Evolutionary conservation across 2,329 filamentous ascomycete genomes (phyloP).

Genomic region (Anisogramma anomala): DNA sequence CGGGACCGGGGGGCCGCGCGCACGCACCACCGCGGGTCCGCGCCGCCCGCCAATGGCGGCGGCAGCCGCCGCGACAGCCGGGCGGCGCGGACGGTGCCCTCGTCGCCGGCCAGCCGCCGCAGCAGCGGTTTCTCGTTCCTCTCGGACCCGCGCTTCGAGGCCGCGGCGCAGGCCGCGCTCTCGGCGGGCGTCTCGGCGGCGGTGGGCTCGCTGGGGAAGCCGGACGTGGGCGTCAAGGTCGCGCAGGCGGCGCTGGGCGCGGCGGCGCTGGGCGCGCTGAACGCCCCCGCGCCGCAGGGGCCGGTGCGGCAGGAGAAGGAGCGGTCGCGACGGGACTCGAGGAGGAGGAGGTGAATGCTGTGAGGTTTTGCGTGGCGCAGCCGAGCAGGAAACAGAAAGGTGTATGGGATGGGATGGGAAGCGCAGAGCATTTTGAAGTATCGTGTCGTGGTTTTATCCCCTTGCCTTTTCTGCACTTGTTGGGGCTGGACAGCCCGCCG

Average conservation of each 20-base stretch:
- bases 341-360: not conserved
- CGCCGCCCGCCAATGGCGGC: not conserved
- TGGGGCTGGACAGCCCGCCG: too few relatives aligned
- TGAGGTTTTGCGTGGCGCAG: too few relatives aligned
- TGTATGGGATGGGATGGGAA: not conserved
- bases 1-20: not conserved
- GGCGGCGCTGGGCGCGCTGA: constrained; percentile 17
- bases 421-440: too few relatives aligned
- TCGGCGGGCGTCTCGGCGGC: constrained; percentile 18
- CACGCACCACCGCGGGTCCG: constrained; percentile 3
- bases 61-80: not conserved
- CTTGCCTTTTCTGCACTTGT: too few relatives aligned
- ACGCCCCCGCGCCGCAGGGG: not conserved
- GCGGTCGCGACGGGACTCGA: not conserved
- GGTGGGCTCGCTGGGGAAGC: constrained; percentile 15
- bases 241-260: constrained; percentile 19
- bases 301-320: not conserved
- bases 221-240: constrained; percentile 17
- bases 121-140: constrained; percentile 8
- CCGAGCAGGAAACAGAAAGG: not conserved
- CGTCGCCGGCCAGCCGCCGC: not conserved
- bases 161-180: constrained; percentile 19
- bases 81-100: not conserved
- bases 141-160: constrained; percentile 16
- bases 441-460: too few relatives aligned